Evolutionary conservation across 305 asterid genomes (phyloP).

Genomic region (Andrographis paniculata): DNA sequence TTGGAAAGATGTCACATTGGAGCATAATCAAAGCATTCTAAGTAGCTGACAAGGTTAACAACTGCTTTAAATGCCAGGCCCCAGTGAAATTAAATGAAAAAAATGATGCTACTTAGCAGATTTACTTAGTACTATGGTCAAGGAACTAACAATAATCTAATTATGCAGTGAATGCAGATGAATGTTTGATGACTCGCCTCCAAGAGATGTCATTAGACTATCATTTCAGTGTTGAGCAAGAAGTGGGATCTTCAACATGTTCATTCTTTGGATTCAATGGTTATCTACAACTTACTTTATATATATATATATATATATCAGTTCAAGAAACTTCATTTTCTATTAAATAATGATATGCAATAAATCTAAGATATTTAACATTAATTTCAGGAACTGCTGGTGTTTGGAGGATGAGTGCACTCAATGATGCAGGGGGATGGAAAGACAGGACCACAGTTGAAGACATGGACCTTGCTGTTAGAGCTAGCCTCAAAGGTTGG

Average conservation of each 20-base stretch:
- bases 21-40: too few relatives aligned
- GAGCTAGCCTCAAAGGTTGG: constrained; percentile 95
- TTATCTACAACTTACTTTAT: constrained; percentile 15
- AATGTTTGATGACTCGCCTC: constrained; percentile 83
- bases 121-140: background rate
- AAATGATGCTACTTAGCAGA: too few relatives aligned
- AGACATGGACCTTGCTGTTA: constrained; percentile 91
- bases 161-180: constrained; percentile 73
- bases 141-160: constrained; percentile 10
- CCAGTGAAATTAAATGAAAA: too few relatives aligned
- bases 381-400: constrained; percentile 66
- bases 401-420: constrained; percentile 69
- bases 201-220: constrained; percentile 83
- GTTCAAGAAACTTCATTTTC: constrained; percentile 12
- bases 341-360: background rate
- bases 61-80: too few relatives aligned
- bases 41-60: too few relatives aligned
- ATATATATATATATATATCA: too few relatives aligned
- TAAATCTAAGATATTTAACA: background rate
- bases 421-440: constrained; percentile 91
- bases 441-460: too few relatives aligned
- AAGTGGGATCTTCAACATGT: constrained; percentile 85
- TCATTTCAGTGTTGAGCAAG: constrained; percentile 86
- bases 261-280: constrained; percentile 85
- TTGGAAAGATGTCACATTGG: too few relatives aligned